Evolutionary conservation across 805 yeast species (phyloP).

Genomic region (Saturnispora saitoi): DNA sequence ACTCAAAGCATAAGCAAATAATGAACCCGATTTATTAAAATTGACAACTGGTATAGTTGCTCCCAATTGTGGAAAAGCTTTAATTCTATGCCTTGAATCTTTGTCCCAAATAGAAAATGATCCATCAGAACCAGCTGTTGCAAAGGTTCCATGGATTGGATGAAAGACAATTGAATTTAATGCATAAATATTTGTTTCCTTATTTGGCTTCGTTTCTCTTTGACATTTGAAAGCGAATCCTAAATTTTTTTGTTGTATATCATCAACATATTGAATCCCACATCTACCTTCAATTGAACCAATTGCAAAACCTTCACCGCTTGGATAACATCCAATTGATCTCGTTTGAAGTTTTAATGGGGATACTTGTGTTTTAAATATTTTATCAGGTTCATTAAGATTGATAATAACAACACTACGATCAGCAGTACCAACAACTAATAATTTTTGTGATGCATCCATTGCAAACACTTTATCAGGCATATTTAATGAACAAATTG

Average conservation of each 20-base stretch:
- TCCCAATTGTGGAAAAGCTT: constrained; percentile 61
- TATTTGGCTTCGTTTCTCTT: constrained; percentile 50
- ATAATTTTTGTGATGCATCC: constrained; percentile 72
- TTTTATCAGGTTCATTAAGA: constrained; percentile 71
- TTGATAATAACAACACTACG: constrained; percentile 72
- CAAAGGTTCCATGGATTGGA: constrained; percentile 83
- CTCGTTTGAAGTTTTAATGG: constrained; percentile 90
- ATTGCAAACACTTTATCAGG: constrained; percentile 89
- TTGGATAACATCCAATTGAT: constrained; percentile 74
- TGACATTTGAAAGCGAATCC: constrained; percentile 95
- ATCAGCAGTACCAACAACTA: constrained; percentile 93
- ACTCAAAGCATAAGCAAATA: constrained; percentile 84
- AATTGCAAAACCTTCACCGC: constrained; percentile 85
- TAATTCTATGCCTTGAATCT: constrained; percentile 79
- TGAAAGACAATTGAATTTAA: constrained; percentile 79
- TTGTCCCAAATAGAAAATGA: constrained; percentile 93
- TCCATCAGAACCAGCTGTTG: constrained; percentile 94
- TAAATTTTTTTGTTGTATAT: constrained; percentile 55
- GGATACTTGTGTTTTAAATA: constrained; percentile 63
- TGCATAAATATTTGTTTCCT: constrained; percentile 65
- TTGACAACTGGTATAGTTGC: constrained; percentile 67
- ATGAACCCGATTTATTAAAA: constrained; percentile 75
- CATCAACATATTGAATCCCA: constrained; percentile 87
- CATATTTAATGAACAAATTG: constrained; percentile 69
- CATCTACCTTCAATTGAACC: constrained; percentile 95